Evolutionary conservation across 1,284 basidiomycete species (phyloP).

Genomic region (Fistulinella cinereoalba): DNA sequence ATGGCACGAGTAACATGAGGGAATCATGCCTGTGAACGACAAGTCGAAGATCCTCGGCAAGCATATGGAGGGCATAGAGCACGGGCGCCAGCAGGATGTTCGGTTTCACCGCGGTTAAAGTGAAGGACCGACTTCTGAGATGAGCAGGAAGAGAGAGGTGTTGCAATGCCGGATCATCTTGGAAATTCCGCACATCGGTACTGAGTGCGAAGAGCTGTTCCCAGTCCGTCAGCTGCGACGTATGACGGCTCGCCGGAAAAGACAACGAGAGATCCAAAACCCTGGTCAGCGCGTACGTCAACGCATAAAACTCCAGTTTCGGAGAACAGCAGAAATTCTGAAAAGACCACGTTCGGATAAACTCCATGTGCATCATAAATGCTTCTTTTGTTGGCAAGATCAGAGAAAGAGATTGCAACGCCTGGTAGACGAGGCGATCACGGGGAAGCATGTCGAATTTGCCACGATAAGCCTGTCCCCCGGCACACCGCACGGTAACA

Average conservation of each 20-base stretch:
- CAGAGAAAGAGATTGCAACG: conserved; percentile 59
- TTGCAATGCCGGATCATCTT: conserved; percentile 57
- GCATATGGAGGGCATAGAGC: conserved; percentile 71
- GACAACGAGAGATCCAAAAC: conserved; percentile 44
- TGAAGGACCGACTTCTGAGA: conserved; percentile 25
- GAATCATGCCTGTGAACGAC: conserved; percentile 50
- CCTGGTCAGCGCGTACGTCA: conserved; percentile 49
- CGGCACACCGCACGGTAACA: conserved; percentile 45
- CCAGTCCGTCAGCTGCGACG: conserved; percentile 23
- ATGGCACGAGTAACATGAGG: conserved; percentile 57
- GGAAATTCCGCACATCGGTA: conserved; percentile 45
- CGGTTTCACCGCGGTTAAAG: conserved; percentile 29
- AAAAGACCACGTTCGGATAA: conserved; percentile 56
- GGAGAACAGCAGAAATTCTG: conserved; percentile 41
- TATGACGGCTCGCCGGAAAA: conserved; percentile 6
- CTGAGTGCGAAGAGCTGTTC: conserved; percentile 34
- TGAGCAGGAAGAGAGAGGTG: conserved; percentile 42
- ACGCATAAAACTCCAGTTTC: conserved; percentile 55
- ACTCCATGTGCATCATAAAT: conserved; percentile 54
- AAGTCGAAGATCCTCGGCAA: conserved; percentile 70
- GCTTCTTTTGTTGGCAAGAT: conserved; percentile 54
- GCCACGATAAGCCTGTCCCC: conserved; percentile 45
- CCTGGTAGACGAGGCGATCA: conserved; percentile 54
- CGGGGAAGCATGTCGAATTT: conserved; percentile 50
- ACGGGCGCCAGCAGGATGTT: conserved; percentile 48